A percentile compares a stretch with the other conserved stretches of the same genome.
Evolutionary conservation across 2,329 filamentous ascomycete species (phyloP).

Genomic region (Ploettnerulaceae sp.): DNA sequence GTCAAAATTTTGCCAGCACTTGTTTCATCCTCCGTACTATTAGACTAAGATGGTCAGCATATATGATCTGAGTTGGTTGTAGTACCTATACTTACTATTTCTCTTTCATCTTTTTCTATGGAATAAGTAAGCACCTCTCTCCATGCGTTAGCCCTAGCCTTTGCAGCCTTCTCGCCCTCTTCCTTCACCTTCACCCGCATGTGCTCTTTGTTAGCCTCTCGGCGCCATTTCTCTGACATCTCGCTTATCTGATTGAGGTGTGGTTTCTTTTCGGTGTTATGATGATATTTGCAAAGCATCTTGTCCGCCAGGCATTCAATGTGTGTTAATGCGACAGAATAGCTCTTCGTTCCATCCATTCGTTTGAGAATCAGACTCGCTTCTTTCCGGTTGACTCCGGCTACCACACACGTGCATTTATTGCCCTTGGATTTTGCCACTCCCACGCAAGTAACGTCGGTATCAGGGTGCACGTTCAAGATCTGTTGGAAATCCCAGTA

Average conservation of each 20-base stretch:
- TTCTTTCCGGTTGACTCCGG: neutral
- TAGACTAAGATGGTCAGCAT: too few relatives aligned
- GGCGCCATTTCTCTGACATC: slow-evolving; percentile 4
- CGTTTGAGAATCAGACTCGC: slow-evolving; percentile 12
- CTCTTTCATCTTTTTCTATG: neutral
- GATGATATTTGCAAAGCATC: slow-evolving; percentile 12
- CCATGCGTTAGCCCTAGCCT: neutral
- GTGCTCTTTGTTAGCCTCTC: neutral
- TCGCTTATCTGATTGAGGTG: slow-evolving; percentile 9
- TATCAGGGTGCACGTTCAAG: slow-evolving; percentile 11
- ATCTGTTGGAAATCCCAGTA: slow-evolving; percentile 12
- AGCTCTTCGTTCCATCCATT: slow-evolving; percentile 10
- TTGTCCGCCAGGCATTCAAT: slow-evolving; percentile 8
- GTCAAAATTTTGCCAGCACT: too few relatives aligned
- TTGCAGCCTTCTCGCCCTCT: neutral
- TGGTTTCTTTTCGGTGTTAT: slow-evolving; percentile 6
- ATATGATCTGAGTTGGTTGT: too few relatives aligned
- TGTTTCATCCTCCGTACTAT: too few relatives aligned
- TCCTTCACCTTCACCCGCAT: too few relatives aligned
- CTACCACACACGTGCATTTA: slow-evolving; percentile 6
- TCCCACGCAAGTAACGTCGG: slow-evolving; percentile 9
- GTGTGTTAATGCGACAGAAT: neutral
- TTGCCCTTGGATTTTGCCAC: neutral
- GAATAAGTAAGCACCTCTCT: neutral
- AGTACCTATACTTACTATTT: neutral